Evolutionary conservation across 2,329 filamentous ascomycete genomes (phyloP), one percentile per base, ranked within the genome.

Genomic region (Pestalotiopsis sp.): DNA sequence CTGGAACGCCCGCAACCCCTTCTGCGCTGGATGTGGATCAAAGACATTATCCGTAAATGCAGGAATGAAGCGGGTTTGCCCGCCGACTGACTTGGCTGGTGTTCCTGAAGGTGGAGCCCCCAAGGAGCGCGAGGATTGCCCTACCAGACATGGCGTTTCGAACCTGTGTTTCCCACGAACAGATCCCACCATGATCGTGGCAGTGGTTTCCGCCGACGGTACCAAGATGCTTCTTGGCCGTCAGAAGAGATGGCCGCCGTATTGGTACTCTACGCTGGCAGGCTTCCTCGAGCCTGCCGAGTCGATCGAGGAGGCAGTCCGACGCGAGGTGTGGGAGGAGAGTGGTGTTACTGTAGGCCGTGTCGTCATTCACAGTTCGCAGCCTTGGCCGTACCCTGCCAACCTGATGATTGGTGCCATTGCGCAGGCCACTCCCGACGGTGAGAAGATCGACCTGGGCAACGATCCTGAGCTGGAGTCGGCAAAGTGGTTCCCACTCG

Each of bases 151-250:
- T 52, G 94, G 93, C 31, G 83, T 99, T 60, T 97, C 94, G 39
- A 99, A 99, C 81, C 86, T 98, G 66, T 92, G 88, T 76, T 98
- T 98, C 85, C 95, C 95, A 2, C 90, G 95, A 64, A 98, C 95
- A 2, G 95, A 98, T 75, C 94, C 95, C 1, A 97, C 94, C 36
- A 94, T 98, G 79, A 99, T 99, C 81, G 95, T 97, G 82, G 95
- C 95, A 0, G 91, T 98, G 12, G 88, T 98, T 39, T 97, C 92
- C 66, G 86, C 91, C 64, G 93, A 97, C 74, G 92, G 92, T 64
- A 87, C 91, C 72, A 89, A 90, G 70, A 82, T 97, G 52, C 88
- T 99, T 7, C 91, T 99, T 0, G 96, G 96, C 49, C 91, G 96
- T 14, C 90, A 93, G 76, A 93, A 92, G 81, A 88, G 93, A 66